phyloP scores from a whole-genome alignment of 2,329 filamentous ascomycete genomes.

The Rhynchosporium graminicola region DNA sequence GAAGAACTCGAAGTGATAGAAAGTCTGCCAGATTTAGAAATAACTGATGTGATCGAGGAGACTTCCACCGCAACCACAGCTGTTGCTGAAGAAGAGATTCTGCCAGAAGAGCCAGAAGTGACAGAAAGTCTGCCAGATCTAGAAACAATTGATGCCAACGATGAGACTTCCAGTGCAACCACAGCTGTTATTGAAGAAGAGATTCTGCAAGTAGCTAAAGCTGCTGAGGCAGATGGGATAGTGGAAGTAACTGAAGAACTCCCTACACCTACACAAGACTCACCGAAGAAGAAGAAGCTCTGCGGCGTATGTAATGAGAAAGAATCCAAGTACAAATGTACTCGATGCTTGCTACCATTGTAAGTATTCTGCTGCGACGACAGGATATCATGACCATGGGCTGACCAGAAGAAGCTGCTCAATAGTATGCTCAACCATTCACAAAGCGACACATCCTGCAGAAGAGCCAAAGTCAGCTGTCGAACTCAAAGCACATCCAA shows the following conservation, averaged over 20 bases:
- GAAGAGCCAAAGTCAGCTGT: conserved; percentile 18
- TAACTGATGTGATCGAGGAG: neutral
- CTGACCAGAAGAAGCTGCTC: conserved; percentile 52
- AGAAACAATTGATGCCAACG: neutral
- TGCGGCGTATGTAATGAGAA: conserved; percentile 57
- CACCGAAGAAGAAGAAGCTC: conserved; percentile 41
- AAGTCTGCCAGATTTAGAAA: conserved; percentile 9
- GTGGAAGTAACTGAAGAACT: neutral
- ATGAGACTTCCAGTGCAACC: neutral
- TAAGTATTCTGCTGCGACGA: conserved; percentile 43
- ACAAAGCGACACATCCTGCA: conserved; percentile 44
- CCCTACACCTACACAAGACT: neutral
- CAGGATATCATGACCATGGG: neutral
- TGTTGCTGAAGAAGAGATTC: conserved; percentile 3
- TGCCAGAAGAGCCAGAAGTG: neutral
- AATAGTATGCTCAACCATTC: conserved; percentile 55
- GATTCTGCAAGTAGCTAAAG: neutral
- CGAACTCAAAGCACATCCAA: conserved; percentile 21
- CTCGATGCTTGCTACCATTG: conserved; percentile 60
- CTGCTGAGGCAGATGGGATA: neutral
- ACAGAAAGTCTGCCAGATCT: conserved; percentile 12
- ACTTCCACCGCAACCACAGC: neutral
- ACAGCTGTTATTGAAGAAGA: conserved; percentile 1
- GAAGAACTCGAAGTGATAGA: neutral
- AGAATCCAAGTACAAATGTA: conserved; percentile 62